Percentiles rank a stretch among this genome's conserved stretches.
Conservation (phyloP, 129 eudicot species). For the Apium graveolens region DNA sequence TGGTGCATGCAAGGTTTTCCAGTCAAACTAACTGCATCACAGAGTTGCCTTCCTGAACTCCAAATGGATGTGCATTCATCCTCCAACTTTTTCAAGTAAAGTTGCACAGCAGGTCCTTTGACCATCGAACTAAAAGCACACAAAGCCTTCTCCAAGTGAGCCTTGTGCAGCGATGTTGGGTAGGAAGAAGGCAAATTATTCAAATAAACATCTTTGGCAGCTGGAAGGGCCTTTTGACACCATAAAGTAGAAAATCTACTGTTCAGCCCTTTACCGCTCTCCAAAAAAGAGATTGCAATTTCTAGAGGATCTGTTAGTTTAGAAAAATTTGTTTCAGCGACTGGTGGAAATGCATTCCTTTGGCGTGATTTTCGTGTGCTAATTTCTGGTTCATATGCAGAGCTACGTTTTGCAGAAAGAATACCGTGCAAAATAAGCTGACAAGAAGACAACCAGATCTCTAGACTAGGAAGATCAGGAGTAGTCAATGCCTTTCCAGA, state of each 20-base stretch:
- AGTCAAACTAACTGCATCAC: slow-evolving; percentile 94
- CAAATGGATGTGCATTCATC: slow-evolving; percentile 77
- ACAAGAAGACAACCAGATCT: slow-evolving; percentile 71
- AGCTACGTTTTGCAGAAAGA: slow-evolving; percentile 51
- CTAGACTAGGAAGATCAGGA: slow-evolving; percentile 79
- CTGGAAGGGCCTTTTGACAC: slow-evolving; percentile 78
- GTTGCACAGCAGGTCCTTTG: slow-evolving; percentile 72
- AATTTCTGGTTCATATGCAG: slow-evolving; percentile 27
- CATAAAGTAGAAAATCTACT: slow-evolving; percentile 62
- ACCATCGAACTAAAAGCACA: slow-evolving; percentile 64
- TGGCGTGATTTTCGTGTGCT: slow-evolving; percentile 34
- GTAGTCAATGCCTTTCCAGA: slow-evolving; percentile 48
- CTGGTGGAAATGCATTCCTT: slow-evolving; percentile 29
- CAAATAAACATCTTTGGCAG: slow-evolving; percentile 74
- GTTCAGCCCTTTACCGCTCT: slow-evolving; percentile 47
- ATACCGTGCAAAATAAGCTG: slow-evolving; percentile 51
- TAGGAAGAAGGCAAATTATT: slow-evolving; percentile 70
- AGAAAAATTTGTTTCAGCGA: slow-evolving; percentile 23
- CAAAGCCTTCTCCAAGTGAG: slow-evolving; percentile 66
- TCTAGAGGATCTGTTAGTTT: slow-evolving; percentile 39
- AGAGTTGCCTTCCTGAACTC: slow-evolving; percentile 78
- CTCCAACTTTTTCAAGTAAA: slow-evolving; percentile 57
- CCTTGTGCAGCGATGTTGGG: slow-evolving; percentile 62
- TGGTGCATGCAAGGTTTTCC: slow-evolving; percentile 87
- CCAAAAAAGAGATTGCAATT: slow-evolving; percentile 57